Evolutionary conservation across 768 basidiomycete genomes (phyloP).

Genomic region (Erythrobasidium yunnanense): DNA sequence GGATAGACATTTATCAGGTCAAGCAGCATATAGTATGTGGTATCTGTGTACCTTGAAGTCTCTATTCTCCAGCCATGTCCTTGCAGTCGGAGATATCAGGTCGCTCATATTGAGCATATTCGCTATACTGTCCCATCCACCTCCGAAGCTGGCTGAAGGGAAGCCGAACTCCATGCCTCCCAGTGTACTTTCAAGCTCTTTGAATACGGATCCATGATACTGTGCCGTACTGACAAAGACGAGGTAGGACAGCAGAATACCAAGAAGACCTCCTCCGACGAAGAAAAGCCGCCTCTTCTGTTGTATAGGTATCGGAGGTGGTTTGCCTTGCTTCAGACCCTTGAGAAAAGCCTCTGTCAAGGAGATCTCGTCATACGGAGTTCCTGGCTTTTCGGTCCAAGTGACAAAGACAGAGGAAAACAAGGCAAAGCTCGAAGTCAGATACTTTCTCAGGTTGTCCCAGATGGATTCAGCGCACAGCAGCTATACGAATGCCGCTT

Average conservation of each 20-base stretch:
- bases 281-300: constrained; percentile 18
- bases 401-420: not conserved
- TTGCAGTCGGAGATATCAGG: constrained; percentile 14
- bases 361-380: constrained; percentile 23
- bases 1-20: not conserved
- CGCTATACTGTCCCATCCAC: constrained; percentile 7
- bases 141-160: not conserved
- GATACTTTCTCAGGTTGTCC: not conserved
- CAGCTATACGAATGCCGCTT: constrained; percentile 3
- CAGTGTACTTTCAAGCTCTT: constrained; percentile 6
- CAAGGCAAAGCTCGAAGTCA: not conserved
- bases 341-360: constrained; percentile 12
- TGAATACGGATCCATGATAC: constrained; percentile 8
- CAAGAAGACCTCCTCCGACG: constrained; percentile 8
- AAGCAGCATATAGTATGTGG: not conserved
- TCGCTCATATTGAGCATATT: constrained; percentile 25
- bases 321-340: constrained; percentile 1
- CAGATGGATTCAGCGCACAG: not conserved
- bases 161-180: constrained; percentile 16
- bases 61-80: constrained; percentile 27
- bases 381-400: not conserved
- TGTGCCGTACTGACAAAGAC: constrained; percentile 7
- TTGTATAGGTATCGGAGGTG: constrained; percentile 11
- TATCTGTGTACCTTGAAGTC: constrained; percentile 24
- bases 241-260: constrained; percentile 2